These are phyloP conservation scores for Tricholoma sp. DNA, from an alignment of 768 basidiomycete genomes.

Conservation along the genomic window DNA sequence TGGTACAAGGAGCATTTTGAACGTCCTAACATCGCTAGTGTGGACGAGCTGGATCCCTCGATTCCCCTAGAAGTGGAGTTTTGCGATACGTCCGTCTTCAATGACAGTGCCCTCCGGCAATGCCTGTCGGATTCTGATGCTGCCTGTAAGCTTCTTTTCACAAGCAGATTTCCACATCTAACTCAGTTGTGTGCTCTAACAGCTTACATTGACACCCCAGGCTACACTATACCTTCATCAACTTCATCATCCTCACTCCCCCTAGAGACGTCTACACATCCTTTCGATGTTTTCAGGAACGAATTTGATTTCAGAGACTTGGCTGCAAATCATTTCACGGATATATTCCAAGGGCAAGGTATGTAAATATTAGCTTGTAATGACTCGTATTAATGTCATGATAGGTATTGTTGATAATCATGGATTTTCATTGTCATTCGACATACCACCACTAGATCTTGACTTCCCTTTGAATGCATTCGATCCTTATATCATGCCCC, in stretches of 20 bases:
- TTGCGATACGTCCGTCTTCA: conserved; percentile 20
- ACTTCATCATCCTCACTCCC: too few relatives aligned
- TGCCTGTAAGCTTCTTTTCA: not conserved
- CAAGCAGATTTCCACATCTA: not conserved
- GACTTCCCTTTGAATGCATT: not conserved
- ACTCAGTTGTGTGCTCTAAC: not conserved
- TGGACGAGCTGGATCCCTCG: conserved; percentile 17
- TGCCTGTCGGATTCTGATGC: not conserved
- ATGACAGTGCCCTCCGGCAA: conserved; percentile 1
- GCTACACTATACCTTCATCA: too few relatives aligned
- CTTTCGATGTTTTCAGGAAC: too few relatives aligned
- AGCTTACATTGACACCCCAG: not conserved
- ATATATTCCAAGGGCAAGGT: not conserved
- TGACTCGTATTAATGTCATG: not conserved
- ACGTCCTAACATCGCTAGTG: conserved; percentile 19
- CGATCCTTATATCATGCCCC: not conserved
- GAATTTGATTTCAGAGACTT: conserved; percentile 1
- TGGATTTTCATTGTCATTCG: not conserved
- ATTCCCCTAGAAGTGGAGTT: conserved; percentile 28
- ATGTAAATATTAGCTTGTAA: not conserved
- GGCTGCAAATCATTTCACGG: not conserved
- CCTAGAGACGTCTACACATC: too few relatives aligned
- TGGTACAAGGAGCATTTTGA: conserved; percentile 30
- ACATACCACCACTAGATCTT: not conserved
- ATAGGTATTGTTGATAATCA: not conserved